Conservation (phyloP, 2,329 filamentous ascomycete species). For the Verticillium alfalfae region DNA sequence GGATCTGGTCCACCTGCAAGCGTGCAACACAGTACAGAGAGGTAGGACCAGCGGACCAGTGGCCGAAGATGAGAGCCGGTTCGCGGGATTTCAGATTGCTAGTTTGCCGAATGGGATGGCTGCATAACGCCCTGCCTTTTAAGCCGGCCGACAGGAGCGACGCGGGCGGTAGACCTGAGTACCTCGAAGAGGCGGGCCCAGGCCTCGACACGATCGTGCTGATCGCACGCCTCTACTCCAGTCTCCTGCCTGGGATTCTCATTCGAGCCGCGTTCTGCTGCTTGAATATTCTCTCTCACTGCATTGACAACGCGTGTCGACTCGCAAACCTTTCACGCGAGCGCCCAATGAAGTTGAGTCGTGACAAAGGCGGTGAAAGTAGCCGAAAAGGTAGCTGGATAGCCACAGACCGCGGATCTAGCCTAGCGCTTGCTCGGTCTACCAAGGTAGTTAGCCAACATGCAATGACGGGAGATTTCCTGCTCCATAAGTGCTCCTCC, state of each 20-base stretch:
- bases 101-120: background rate
- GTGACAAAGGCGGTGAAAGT: constrained; percentile 2
- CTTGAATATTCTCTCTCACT: background rate
- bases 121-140: background rate
- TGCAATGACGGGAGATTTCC: background rate
- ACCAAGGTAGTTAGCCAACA: background rate
- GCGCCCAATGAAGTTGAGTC: background rate
- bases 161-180: background rate
- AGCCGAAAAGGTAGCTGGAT: background rate
- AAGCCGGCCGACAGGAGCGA: background rate
- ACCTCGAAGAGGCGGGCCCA: background rate
- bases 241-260: background rate
- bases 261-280: background rate
- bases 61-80: background rate
- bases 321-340: background rate
- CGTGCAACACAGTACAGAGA: background rate
- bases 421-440: background rate
- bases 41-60: background rate
- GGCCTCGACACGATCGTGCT: background rate
- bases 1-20: background rate
- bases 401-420: background rate
- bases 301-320: background rate
- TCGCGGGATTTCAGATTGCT: background rate
- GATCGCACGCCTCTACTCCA: background rate
- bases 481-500: background rate